Evolutionary conservation across 2,329 filamentous ascomycete species (phyloP).

Genomic region (Pestalotiopsis sp.): DNA sequence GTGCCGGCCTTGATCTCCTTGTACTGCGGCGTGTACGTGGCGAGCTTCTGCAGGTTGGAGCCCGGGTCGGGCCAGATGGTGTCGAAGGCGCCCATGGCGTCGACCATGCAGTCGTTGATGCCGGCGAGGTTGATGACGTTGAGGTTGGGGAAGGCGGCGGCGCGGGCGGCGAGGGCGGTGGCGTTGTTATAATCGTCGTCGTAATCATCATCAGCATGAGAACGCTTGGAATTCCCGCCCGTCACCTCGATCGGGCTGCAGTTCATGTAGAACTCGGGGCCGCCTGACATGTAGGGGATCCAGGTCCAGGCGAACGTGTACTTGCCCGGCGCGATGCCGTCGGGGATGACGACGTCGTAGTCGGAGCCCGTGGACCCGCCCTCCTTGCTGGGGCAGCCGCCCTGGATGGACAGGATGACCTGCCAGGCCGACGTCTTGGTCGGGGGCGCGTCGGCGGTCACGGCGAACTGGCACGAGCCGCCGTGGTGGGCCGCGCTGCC

Average conservation of each 20-base stretch:
- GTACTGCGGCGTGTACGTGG: constrained; percentile 25
- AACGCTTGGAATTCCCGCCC: constrained; percentile 27
- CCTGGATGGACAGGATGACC: constrained; percentile 71
- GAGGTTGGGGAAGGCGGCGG: constrained; percentile 60
- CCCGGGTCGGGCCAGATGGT: constrained; percentile 67
- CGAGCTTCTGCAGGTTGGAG: constrained; percentile 46
- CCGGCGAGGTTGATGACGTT: constrained; percentile 67
- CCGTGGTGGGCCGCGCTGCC: constrained; percentile 71
- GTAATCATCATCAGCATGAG: not conserved
- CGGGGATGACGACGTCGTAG: constrained; percentile 64
- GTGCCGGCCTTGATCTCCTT: not conserved
- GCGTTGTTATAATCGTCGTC: constrained; percentile 20
- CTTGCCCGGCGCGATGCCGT: constrained; percentile 61
- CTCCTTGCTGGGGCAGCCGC: constrained; percentile 63
- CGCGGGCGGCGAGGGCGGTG: constrained; percentile 40
- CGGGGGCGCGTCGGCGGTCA: constrained; percentile 61
- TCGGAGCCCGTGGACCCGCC: constrained; percentile 38
- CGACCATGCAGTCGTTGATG: constrained; percentile 55
- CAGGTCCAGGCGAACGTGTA: constrained; percentile 75
- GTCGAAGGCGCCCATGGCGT: constrained; percentile 52
- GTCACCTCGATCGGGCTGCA: constrained; percentile 67
- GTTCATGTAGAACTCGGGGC: constrained; percentile 64
- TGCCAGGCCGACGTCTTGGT: constrained; percentile 56
- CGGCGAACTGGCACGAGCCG: constrained; percentile 72
- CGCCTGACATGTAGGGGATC: constrained; percentile 70